Evolutionary conservation across 805 yeast species (phyloP).

Genomic region (Saccharomycopsis sp.): DNA sequence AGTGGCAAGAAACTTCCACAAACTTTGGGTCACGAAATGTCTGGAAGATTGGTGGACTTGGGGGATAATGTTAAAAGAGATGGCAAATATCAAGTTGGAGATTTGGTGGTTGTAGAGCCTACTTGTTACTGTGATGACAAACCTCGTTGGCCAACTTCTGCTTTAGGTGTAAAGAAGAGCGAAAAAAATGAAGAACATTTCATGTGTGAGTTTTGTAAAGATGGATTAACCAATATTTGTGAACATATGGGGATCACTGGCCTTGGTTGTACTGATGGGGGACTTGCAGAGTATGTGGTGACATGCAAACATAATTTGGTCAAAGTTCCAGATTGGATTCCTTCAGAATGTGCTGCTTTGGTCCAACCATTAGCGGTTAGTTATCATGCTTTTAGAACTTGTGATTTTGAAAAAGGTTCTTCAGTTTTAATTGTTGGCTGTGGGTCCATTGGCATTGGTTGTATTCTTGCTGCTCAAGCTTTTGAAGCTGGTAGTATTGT

Average conservation of each 20-base stretch:
- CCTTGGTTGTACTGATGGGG: constrained; percentile 41
- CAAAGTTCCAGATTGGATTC: constrained; percentile 30
- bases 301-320: constrained; percentile 30
- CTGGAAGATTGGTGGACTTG: constrained; percentile 34
- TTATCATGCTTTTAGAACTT: constrained; percentile 45
- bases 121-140: constrained; percentile 35
- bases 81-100: constrained; percentile 38
- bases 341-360: constrained; percentile 45
- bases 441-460: constrained; percentile 55
- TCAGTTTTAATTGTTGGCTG: constrained; percentile 45
- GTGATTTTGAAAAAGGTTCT: constrained; percentile 34
- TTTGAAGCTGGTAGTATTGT: constrained; percentile 39
- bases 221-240: constrained; percentile 38
- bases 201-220: constrained; percentile 26
- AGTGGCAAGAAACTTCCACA: constrained; percentile 34
- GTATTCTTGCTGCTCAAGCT: constrained; percentile 43
- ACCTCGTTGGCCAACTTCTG: constrained; percentile 21
- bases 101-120: constrained; percentile 45
- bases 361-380: constrained; percentile 48
- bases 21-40: constrained; percentile 47
- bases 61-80: constrained; percentile 35
- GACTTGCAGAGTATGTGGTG: constrained; percentile 34
- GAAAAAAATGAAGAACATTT: constrained; percentile 2
- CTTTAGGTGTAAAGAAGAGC: constrained; percentile 19
- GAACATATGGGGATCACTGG: constrained; percentile 35